Evolutionary conservation across 306 rosid genomes (phyloP).

Genomic region (Clitoria ternatea): DNA sequence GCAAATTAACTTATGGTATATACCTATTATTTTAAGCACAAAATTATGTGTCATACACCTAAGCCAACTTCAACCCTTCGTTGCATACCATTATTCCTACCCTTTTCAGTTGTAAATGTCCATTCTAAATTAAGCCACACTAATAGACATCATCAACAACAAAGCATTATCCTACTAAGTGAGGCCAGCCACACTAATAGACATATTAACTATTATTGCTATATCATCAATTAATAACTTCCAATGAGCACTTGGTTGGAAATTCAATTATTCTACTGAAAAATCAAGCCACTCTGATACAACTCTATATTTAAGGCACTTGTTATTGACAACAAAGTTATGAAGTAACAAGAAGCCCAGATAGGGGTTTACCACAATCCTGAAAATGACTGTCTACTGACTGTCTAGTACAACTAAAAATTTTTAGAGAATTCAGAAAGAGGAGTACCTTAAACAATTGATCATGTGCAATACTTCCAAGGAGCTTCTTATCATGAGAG

Average conservation of each 20-base stretch:
- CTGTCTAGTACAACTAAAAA: neutral
- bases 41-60: neutral
- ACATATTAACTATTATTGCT: too few species aligned
- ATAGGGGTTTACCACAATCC: neutral
- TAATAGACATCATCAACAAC: too few species aligned
- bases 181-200: too few species aligned
- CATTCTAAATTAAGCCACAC: neutral
- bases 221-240: too few species aligned
- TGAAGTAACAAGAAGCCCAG: neutral
- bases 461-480: conserved; percentile 87
- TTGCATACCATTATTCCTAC: neutral
- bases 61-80: neutral
- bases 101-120: neutral
- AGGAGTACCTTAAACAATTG: conserved; percentile 64
- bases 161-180: too few species aligned
- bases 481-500: conserved; percentile 67
- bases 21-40: neutral
- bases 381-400: neutral
- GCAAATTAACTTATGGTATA: neutral
- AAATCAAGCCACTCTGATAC: too few species aligned
- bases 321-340: neutral
- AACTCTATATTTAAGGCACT: neutral
- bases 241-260: too few species aligned
- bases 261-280: too few species aligned
- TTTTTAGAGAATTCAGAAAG: conserved; percentile 10